Evolutionary conservation across 2,329 filamentous ascomycete genomes (phyloP).

Genomic region (Lasiodiplodia gonubiensis): DNA sequence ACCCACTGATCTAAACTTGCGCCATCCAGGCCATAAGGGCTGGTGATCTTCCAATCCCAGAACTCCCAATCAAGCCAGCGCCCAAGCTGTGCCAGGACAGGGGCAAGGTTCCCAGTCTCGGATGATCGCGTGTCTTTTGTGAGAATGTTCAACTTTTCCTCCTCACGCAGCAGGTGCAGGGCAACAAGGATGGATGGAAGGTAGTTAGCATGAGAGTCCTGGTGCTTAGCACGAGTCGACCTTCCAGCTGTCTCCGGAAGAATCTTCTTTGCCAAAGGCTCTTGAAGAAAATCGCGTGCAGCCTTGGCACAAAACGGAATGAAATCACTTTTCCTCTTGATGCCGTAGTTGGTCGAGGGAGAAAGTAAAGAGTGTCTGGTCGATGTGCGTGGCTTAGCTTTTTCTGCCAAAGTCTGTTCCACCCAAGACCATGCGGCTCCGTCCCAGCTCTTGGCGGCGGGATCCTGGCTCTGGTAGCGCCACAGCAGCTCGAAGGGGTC

Average conservation of each 20-base stretch:
- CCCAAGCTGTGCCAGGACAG: constrained; percentile 79
- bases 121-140: constrained; percentile 55
- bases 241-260: constrained; percentile 15
- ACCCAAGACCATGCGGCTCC: constrained; percentile 44
- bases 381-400: constrained; percentile 29
- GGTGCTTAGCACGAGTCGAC: constrained; percentile 22
- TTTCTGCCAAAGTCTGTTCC: constrained; percentile 31
- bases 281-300: constrained; percentile 44
- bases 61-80: constrained; percentile 78
- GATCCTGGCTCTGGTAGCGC: constrained; percentile 36
- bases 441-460: constrained; percentile 41
- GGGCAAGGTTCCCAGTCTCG: constrained; percentile 63
- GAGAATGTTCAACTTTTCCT: constrained; percentile 77
- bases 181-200: constrained; percentile 72
- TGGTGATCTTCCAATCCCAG: constrained; percentile 61
- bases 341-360: constrained; percentile 14
- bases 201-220: constrained; percentile 41
- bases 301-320: constrained; percentile 39
- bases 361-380: constrained; percentile 30
- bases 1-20: constrained; percentile 59
- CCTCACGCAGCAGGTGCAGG: constrained; percentile 86
- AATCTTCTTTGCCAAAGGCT: constrained; percentile 41
- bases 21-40: constrained; percentile 67
- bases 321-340: constrained; percentile 38
- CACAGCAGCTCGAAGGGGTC: constrained; percentile 37